Conservation (phyloP, 2,329 filamentous ascomycete species). For the Aspergillus pseudoglaucus region DNA sequence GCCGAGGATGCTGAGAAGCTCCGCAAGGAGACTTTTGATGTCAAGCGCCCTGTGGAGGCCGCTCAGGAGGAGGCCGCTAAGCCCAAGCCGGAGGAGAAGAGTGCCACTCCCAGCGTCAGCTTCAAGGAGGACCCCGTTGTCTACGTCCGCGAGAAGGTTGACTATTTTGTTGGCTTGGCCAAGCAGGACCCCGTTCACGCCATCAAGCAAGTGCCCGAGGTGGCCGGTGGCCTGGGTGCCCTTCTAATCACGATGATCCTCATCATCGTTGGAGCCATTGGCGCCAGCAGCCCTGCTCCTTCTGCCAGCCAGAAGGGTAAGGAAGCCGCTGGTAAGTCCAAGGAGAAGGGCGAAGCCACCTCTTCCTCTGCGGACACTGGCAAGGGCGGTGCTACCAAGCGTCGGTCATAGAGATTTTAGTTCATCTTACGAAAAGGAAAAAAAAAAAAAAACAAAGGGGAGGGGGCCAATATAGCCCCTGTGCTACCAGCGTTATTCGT, state of each 20-base stretch:
- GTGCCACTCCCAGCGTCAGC: conserved; percentile 63
- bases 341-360: conserved; percentile 59
- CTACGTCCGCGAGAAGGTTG: conserved; percentile 87
- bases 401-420: conserved; percentile 16
- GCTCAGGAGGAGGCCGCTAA: conserved; percentile 69
- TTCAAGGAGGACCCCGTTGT: conserved; percentile 86
- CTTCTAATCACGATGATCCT: conserved; percentile 64
- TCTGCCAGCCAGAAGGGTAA: conserved; percentile 69
- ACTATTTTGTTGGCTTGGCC: conserved; percentile 81
- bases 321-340: conserved; percentile 57
- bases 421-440: not conserved
- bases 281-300: conserved; percentile 55
- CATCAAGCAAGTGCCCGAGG: conserved; percentile 83
- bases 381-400: conserved; percentile 62
- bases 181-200: conserved; percentile 77
- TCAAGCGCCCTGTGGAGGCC: conserved; percentile 81
- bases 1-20: conserved; percentile 85
- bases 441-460: no score
- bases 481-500: conserved; percentile 2
- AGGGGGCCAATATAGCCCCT: no score
- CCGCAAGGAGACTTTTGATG: conserved; percentile 78
- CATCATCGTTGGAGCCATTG: conserved; percentile 61
- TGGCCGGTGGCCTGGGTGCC: conserved; percentile 72
- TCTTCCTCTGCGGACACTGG: conserved; percentile 63
- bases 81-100: conserved; percentile 70